Evolutionary conservation across 768 basidiomycete genomes (phyloP).

Genomic region (Tricholoma terreum): DNA sequence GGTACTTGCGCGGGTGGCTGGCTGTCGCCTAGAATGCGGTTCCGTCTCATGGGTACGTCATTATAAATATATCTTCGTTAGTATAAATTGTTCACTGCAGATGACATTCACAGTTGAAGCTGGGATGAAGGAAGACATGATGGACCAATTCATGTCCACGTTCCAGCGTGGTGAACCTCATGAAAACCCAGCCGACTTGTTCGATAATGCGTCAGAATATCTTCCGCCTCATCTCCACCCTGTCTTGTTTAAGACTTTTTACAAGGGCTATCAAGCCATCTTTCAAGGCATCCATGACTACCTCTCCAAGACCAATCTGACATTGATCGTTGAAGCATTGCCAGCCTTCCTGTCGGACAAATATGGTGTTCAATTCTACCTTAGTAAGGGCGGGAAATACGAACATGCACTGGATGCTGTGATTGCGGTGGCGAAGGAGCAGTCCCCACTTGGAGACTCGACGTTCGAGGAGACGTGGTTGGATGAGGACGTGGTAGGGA

Average conservation of each 20-base stretch:
- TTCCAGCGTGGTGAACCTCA: constrained; percentile 7
- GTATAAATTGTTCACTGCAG: neutral
- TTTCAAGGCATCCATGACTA: constrained; percentile 1
- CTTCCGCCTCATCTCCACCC: constrained; percentile 9
- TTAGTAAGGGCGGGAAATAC: constrained; percentile 11
- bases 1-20: constrained; percentile 13
- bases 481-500: constrained; percentile 1
- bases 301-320: neutral
- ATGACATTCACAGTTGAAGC: constrained; percentile 5
- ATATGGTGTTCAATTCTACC: constrained; percentile 3
- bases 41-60: constrained; percentile 13
- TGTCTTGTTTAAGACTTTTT: constrained; percentile 11
- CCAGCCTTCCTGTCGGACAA: constrained; percentile 1
- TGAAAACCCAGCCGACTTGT: neutral
- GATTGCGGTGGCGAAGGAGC: constrained; percentile 7
- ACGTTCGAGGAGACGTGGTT: constrained; percentile 11
- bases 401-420: constrained; percentile 15
- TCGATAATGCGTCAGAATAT: constrained; percentile 3
- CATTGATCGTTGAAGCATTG: neutral
- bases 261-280: constrained; percentile 10
- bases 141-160: neutral
- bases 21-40: constrained; percentile 13
- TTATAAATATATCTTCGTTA: neutral
- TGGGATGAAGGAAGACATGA: constrained; percentile 7
- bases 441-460: constrained; percentile 2